Base-by-base conservation (phyloP, 2,329 filamentous ascomycete genomes). In the Fusarium paranaense region DNA sequence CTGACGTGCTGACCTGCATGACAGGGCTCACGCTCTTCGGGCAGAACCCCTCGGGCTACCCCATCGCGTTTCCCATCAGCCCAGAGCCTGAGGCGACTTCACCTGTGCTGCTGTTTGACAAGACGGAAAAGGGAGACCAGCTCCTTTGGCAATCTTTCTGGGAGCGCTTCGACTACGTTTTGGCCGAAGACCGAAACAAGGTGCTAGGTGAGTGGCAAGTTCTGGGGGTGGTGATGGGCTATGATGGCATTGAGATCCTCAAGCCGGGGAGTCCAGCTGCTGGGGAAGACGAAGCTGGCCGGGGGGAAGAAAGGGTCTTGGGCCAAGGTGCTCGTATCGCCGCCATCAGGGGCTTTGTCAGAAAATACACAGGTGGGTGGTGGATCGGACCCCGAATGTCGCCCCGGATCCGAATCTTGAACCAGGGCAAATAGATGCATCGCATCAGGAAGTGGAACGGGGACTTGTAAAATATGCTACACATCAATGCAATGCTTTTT, bases 1-100 rank as follows among this genome's bases (percentile, higher is more conserved):
- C 91, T 56, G 91, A 93, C 76, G 90, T 92, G 14, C 83, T 91
- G 13, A 88, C 89, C 58, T 93, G 91, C 84, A 93, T 93, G 91
- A 93, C 91, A 33, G 91, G 91, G 61, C 87, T 93, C 11, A 92
- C 91, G 4, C 89, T 91, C 61, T 93, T 93, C 75, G 87, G 88
- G 20, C 87, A 90, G 73, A 86, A 88, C 62, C 82, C 81, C 20
- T 70, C 73, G 62, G 82, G 82, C 56, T 73, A 82, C 11, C 80
- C 83, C 13, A 74, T 86, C 59, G 81, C 82, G n/a, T 78, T 80
- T 47, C 64, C 61, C 66, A 65, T 68, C 52, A 67, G 57, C n/a
- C 63, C 71, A 32, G 52, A 73, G 27, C 37, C 57, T 66, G 66
- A 62, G 70, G 45, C 75, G 4, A 77, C 67, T 20, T 70, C 74